Percentiles rank a stretch among this genome's conserved stretches.
These are phyloP conservation scores for Desmodesmus armatus DNA, from an alignment of 139 green algal species.

Conservation along the genomic window DNA sequence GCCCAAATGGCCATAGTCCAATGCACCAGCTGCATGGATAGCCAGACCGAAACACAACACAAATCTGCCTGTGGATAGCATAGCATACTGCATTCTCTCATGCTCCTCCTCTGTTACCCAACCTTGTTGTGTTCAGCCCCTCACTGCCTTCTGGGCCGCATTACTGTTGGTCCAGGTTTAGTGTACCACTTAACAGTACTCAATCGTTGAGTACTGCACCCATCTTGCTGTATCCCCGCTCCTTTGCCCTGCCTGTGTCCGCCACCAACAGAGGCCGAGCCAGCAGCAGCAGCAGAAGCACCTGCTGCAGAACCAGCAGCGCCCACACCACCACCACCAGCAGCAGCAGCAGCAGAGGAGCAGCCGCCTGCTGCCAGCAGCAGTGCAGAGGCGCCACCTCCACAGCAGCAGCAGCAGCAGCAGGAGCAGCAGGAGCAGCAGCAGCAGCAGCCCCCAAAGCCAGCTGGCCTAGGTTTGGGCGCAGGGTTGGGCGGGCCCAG, in stretches of 20 bases:
- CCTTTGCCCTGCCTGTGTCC: no score
- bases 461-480: not conserved
- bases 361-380: not conserved
- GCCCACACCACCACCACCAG: not conserved
- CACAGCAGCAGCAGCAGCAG: not conserved
- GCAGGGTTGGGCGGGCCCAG: not conserved
- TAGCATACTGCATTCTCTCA: no score
- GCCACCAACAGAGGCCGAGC: not conserved
- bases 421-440: not conserved
- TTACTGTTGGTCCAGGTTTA: not conserved
- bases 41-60: no score
- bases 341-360: not conserved
- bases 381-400: not conserved
- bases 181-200: not conserved
- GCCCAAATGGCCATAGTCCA: no score
- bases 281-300: not conserved
- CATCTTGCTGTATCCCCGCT: no score
- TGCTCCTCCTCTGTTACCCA: no score
- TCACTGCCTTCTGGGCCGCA: not conserved
- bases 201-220: not conserved
- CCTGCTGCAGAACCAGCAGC: not conserved
- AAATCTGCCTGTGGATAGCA: no score
- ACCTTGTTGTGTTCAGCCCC: no score
- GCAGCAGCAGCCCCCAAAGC: not conserved
- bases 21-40: no score